These are phyloP conservation scores for Camellia oleifera DNA, from an alignment of 179 eudicot genomes.

Conservation along the genomic window DNA sequence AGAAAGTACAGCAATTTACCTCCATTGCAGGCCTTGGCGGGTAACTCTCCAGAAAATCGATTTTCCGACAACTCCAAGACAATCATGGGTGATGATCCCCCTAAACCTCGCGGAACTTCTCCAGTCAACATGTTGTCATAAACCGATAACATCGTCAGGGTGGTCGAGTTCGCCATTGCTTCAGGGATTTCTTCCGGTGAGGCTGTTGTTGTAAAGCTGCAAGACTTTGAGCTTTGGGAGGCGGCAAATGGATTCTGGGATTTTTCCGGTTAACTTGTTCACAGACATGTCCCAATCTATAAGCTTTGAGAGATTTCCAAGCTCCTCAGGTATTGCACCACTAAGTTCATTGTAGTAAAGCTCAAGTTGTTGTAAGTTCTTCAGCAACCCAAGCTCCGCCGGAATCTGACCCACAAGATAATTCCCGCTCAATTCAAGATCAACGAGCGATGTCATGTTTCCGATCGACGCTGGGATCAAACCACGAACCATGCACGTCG, in stretches of 20 bases:
- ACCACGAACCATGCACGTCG: conserved; percentile 58
- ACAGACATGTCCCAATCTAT: conserved; percentile 75
- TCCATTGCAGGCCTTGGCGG: conserved; percentile 57
- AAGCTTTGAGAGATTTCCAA: conserved; percentile 71
- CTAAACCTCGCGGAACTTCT: conserved; percentile 65
- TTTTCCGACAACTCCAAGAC: conserved; percentile 82
- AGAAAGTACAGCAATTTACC: conserved; percentile 70
- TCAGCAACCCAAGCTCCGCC: conserved; percentile 60
- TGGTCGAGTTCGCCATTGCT: conserved; percentile 52
- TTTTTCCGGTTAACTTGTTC: conserved; percentile 58
- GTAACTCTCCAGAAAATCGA: conserved; percentile 57
- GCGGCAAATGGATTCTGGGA: conserved; percentile 63
- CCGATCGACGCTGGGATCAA: conserved; percentile 58
- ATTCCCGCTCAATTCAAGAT: conserved; percentile 77
- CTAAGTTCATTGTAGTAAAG: conserved; percentile 73
- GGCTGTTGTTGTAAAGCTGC: conserved; percentile 86
- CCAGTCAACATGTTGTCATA: conserved; percentile 76
- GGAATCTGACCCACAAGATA: conserved; percentile 58
- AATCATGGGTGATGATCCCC: conserved; percentile 50
- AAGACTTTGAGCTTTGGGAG: conserved; percentile 63
- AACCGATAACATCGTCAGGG: conserved; percentile 53
- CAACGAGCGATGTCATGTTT: conserved; percentile 69
- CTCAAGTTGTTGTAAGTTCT: conserved; percentile 59
- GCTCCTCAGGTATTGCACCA: conserved; percentile 72
- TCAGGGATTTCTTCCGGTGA: conserved; percentile 70